Evolutionary conservation across 2,329 filamentous ascomycete species (phyloP).

Genomic region (Talaromyces sp.): DNA sequence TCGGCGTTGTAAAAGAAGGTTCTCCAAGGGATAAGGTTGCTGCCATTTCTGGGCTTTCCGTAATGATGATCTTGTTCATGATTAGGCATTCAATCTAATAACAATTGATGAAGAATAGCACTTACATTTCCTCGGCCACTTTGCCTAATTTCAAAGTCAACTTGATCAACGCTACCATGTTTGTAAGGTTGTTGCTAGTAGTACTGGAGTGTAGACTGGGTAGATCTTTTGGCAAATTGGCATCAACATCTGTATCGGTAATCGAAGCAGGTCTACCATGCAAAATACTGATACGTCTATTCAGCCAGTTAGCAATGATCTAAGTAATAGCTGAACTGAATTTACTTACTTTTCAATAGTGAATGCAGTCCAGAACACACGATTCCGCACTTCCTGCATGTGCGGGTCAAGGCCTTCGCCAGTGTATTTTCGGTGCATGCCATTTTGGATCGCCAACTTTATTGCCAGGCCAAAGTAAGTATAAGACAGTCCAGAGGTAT

Average conservation of each 20-base stretch:
- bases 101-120: background rate
- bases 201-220: conserved; percentile 43
- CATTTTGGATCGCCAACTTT: conserved; percentile 59
- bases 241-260: conserved; percentile 52
- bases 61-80: conserved; percentile 31
- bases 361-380: conserved; percentile 58
- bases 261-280: conserved; percentile 57
- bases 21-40: conserved; percentile 40
- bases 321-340: background rate
- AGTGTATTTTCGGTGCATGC: conserved; percentile 55
- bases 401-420: conserved; percentile 48
- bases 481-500: conserved; percentile 56
- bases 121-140: conserved; percentile 42
- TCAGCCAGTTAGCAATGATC: conserved; percentile 13
- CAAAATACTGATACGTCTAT: conserved; percentile 54
- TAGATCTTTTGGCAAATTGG: conserved; percentile 50
- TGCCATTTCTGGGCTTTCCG: conserved; percentile 39
- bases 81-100: conserved; percentile 24
- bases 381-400: conserved; percentile 53
- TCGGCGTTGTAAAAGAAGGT: conserved; percentile 38
- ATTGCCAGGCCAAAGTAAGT: conserved; percentile 56
- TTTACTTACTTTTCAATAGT: conserved; percentile 52
- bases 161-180: conserved; percentile 49
- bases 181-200: conserved; percentile 44
- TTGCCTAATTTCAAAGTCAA: conserved; percentile 42